Percentiles rank a stretch among this genome's conserved stretches.
These are phyloP conservation scores for Pontederia crassipes DNA, from an alignment of 176 grass and related monocot species.

Conservation along the genomic window DNA sequence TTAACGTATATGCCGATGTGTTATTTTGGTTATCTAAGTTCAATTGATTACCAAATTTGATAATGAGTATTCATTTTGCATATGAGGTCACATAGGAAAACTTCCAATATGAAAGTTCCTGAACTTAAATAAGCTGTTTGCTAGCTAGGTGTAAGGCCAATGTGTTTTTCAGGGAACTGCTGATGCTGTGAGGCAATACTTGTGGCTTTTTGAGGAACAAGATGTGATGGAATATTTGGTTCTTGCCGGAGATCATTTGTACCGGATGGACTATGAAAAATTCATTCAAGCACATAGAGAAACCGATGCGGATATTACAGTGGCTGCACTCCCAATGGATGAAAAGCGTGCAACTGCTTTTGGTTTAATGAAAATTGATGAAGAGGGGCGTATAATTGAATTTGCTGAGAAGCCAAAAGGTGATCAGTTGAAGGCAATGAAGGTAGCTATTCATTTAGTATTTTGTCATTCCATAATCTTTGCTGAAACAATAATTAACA, in stretches of 20 bases:
- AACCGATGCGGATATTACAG: slow-evolving; percentile 85
- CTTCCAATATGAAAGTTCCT: too few species aligned
- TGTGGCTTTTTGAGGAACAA: slow-evolving; percentile 95
- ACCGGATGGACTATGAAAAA: slow-evolving; percentile 94
- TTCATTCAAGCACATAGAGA: slow-evolving; percentile 98
- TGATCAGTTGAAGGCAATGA: slow-evolving; percentile 76
- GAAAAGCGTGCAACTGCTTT: slow-evolving; percentile 86
- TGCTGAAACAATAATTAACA: too few species aligned
- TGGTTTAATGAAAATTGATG: slow-evolving; percentile 95
- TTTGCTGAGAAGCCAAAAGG: slow-evolving; percentile 97
- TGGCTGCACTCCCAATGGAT: slow-evolving; percentile 84
- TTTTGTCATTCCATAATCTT: too few species aligned
- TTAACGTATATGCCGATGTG: too few species aligned
- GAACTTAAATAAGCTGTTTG: neutral
- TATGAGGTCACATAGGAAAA: too few species aligned
- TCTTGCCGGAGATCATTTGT: slow-evolving; percentile 91
- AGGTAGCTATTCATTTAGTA: slow-evolving; percentile 33
- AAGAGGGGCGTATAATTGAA: slow-evolving; percentile 83
- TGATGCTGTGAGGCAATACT: slow-evolving; percentile 82
- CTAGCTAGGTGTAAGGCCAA: neutral
- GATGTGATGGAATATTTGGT: slow-evolving; percentile 91
- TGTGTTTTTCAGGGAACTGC: slow-evolving; percentile 65
- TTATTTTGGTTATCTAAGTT: neutral
- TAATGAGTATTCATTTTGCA: too few species aligned
- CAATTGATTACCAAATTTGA: neutral